Base-by-base conservation (phyloP, 148 eudicot species). In the Diospyros kaki region DNA sequence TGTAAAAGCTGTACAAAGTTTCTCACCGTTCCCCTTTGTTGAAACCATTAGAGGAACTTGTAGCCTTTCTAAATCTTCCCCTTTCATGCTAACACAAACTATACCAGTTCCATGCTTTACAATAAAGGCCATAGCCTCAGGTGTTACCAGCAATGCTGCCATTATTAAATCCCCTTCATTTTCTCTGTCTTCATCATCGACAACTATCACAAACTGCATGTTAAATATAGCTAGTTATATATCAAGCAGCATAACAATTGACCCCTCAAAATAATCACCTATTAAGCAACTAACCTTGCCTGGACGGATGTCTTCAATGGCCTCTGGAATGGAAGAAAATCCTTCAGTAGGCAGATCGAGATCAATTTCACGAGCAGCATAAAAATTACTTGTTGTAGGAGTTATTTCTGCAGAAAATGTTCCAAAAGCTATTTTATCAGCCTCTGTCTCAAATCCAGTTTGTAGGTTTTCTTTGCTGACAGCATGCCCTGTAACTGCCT, bases 101-200 rank as follows among this genome's bases (percentile, higher is more conserved):
- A 83, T 83, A 38, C 85, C 85, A 68, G 85, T 79, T 69, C 85
- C 85, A 60, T 83, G 80, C 80, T 83, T 83, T 56, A 83, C 85
- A 79, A 79, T 59, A 63, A 83, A 83, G 64, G 85, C 85, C 85
- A 83, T 76, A 48, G 82, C 85, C 72, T 83, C 85, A 15, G 85
- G 77, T 1, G 80, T 83, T 7, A 79, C 82, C 69, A 72, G 69
- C 52, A 82, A 83, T 40, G 85, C 82, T 39, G 85, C 85, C 85
- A 82, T 78, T 58, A 82, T 79, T 6, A 82, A 28, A 73, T 82
- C 85, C 46, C 85, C 85, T 76, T 82, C 85, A 75, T 82, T 82
- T 70, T 82, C 85, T 75, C 82, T 62, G 48, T 76, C 85, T 70
- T 82, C 85, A 64, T 82, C 85, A 69, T 82, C 85, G 8, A 79